Evolutionary conservation across 495 filamentous ascomycete genomes (phyloP).

Genomic region (Penicillium taxi): DNA sequence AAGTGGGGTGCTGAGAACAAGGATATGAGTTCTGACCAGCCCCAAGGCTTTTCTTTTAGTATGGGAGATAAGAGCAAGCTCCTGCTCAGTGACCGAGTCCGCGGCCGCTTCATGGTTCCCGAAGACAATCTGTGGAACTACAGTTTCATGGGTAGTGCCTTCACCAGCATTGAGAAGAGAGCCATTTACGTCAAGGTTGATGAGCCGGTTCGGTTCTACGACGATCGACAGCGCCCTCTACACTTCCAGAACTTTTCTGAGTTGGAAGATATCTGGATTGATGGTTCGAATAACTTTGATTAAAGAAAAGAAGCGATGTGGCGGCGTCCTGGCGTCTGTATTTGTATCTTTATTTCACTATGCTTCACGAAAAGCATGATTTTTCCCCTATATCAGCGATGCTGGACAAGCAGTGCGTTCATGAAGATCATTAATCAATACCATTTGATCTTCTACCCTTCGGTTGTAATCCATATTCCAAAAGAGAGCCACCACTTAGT

Average conservation of each 20-base stretch:
- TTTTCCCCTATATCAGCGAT: no score
- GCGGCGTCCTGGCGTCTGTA: constrained; percentile 10
- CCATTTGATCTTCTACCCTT: no score
- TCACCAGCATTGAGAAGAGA: constrained; percentile 83
- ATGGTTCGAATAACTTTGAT: constrained; percentile 79
- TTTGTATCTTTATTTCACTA: constrained; percentile 9
- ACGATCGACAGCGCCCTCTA: constrained; percentile 80
- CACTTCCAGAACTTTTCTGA: constrained; percentile 95
- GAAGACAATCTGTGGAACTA: constrained; percentile 95
- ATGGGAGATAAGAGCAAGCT: constrained; percentile 97
- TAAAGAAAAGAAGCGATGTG: constrained; percentile 30
- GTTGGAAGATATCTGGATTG: constrained; percentile 84
- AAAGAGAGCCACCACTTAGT: no score
- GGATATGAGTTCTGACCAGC: constrained; percentile 83
- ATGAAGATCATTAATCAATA: no score
- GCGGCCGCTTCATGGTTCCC: constrained; percentile 91
- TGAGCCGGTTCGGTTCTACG: constrained; percentile 83
- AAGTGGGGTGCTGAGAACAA: constrained; percentile 98
- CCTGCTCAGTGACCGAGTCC: constrained; percentile 81
- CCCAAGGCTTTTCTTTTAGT: constrained; percentile 81
- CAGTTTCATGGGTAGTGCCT: constrained; percentile 90
- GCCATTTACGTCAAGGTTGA: constrained; percentile 86
- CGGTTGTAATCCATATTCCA: no score
- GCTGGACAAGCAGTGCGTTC: no score
- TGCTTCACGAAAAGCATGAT: constrained; percentile 22